Conservation (phyloP, 371 early-diverging fungal genomes). For the Actinomortierella wolfii region DNA sequence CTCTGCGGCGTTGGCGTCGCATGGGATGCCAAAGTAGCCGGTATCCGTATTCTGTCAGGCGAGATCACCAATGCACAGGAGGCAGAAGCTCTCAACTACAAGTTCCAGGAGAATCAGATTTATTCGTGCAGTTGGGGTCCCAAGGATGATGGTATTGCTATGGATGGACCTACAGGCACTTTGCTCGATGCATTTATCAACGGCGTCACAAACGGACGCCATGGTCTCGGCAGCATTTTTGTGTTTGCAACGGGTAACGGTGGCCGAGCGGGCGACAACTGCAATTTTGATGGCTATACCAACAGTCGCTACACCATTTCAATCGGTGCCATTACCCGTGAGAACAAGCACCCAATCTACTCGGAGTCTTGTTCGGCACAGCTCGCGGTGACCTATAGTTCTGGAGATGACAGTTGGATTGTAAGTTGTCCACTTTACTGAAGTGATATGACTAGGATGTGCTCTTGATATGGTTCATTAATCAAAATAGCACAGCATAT, state of each 20-base stretch:
- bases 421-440: constrained; percentile 50
- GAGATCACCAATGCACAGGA: constrained; percentile 87
- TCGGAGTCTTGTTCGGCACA: constrained; percentile 90
- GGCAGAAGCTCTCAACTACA: constrained; percentile 84
- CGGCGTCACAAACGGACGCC: constrained; percentile 82
- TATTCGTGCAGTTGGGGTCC: constrained; percentile 97
- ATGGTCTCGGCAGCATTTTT: constrained; percentile 86
- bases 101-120: constrained; percentile 82
- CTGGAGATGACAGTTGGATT: constrained; percentile 76
- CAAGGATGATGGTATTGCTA: constrained; percentile 78
- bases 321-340: constrained; percentile 84
- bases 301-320: constrained; percentile 94
- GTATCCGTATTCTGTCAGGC: constrained; percentile 91
- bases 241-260: constrained; percentile 97
- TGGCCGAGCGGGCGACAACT: constrained; percentile 82
- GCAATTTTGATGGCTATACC: constrained; percentile 96
- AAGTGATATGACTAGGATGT: too few relatives aligned
- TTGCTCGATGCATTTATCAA: constrained; percentile 82
- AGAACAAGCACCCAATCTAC: constrained; percentile 80
- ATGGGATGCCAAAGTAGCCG: constrained; percentile 85
- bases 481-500: too few relatives aligned
- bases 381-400: constrained; percentile 86
- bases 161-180: constrained; percentile 81
- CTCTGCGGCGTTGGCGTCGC: constrained; percentile 97
- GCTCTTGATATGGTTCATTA: too few relatives aligned